Percentiles rank a stretch among this genome's conserved stretches.
These are phyloP conservation scores for Backusella macrospora DNA, from an alignment of 192 early-diverging fungal genomes.

Conservation along the genomic window DNA sequence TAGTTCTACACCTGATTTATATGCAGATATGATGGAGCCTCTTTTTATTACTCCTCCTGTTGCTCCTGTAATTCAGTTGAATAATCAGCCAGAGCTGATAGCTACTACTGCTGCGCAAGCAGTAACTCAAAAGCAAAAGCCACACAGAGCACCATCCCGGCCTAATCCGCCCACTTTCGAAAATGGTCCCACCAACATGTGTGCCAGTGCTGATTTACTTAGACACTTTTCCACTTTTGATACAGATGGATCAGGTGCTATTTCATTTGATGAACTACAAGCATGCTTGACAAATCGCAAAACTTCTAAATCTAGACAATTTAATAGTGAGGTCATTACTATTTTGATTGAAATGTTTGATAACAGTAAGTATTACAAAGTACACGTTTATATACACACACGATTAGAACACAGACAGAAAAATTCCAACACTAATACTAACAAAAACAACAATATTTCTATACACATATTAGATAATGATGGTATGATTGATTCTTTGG, in stretches of 20 bases:
- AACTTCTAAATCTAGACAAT: neutral
- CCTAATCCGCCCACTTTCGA: neutral
- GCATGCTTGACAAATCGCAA: neutral
- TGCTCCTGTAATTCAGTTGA: neutral
- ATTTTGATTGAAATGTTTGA: conserved; percentile 18
- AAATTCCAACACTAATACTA: too few relatives aligned
- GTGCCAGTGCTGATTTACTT: neutral
- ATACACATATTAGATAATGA: conserved; percentile 9
- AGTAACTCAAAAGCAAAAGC: conserved; percentile 2
- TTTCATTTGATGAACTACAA: conserved; percentile 8
- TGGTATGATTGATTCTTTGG: neutral
- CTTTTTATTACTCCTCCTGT: neutral
- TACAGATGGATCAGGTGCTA: neutral
- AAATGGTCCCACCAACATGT: neutral
- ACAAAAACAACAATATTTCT: neutral
- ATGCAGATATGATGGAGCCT: neutral
- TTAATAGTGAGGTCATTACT: neutral
- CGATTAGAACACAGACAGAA: neutral
- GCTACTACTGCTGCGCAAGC: neutral
- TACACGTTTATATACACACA: too few relatives aligned
- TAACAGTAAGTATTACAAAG: conserved; percentile 18
- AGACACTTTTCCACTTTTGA: neutral
- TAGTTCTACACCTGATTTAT: neutral
- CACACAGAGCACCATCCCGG: neutral
- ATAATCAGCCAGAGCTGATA: neutral